These are phyloP conservation scores for Agaricus subrufescens DNA, from an alignment of 768 basidiomycete species.

Conservation along the genomic window DNA sequence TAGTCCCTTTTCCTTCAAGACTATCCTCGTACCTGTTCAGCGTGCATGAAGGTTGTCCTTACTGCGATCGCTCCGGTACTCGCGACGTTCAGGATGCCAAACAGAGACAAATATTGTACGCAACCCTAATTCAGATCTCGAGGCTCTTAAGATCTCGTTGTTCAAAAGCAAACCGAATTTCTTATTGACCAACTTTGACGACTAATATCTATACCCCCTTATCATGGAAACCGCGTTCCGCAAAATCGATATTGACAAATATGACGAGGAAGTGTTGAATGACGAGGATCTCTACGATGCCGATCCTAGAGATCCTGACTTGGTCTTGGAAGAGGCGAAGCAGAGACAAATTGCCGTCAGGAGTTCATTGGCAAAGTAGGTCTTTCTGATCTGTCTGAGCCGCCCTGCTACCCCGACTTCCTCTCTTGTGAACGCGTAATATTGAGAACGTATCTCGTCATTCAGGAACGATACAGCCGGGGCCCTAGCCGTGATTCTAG, in stretches of 20 bases:
- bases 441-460: not conserved
- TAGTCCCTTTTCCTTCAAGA: no score
- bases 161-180: not conserved
- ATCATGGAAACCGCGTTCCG: slow-evolving; percentile 61
- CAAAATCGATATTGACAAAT: slow-evolving; percentile 91
- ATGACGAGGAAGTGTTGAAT: slow-evolving; percentile 86
- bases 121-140: not conserved
- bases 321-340: slow-evolving; percentile 73
- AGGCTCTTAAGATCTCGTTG: not conserved
- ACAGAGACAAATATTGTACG: no score
- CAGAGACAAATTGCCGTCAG: slow-evolving; percentile 70
- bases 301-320: slow-evolving; percentile 74
- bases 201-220: no score
- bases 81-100: no score
- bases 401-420: not conserved
- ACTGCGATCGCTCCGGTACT: no score
- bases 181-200: no score
- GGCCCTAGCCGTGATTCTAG: slow-evolving; percentile 67
- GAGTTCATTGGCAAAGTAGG: slow-evolving; percentile 69
- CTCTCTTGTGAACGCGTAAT: not conserved
- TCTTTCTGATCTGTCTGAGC: slow-evolving; percentile 8
- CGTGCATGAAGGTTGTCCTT: no score
- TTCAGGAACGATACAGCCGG: slow-evolving; percentile 71
- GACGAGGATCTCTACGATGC: slow-evolving; percentile 84
- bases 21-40: no score